Base-by-base conservation (phyloP, 73 alveolate species). In the Paramecium caudatum region DNA sequence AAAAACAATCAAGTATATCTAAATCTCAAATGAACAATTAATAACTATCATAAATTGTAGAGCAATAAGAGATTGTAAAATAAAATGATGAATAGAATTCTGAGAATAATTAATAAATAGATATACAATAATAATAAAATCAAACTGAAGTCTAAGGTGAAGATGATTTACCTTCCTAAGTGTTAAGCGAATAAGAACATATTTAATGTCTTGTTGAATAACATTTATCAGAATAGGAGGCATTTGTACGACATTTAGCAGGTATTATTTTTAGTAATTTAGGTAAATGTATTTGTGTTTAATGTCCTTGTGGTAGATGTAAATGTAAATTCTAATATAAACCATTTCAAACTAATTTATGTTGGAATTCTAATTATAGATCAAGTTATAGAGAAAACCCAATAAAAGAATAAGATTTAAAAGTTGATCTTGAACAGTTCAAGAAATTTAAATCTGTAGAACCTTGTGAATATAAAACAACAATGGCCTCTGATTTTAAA, bases 241-340 rank as follows among this genome's bases (percentile, higher is more conserved):
- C 25, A 36, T 74, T 19, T 23, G 47, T 74, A 19, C 19, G 32
- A 8, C 88, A 74, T 74, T 45, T 74, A 17, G 43, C 88, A 16
- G 88, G 88, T 55, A 23, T 23, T 55, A 55, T 21, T 3, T 55
- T 10, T 12, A 27, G 37, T 9, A 55, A 21, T 19, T 55, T 55
- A 55, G 80, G 80, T 9, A 74, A 74, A 74, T 74, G 88, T 74
- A 74, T 74, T 39, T 74, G 88, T 13, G 88, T 74, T 0, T 43
- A 74, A 45, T 74, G 88, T 41, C 88, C 88, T n/a, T 74, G 88
- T 74, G 88, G 88, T n/a, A 37, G 88, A 74, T 74, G 88, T n/a
- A 74, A 45, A 41, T 74, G 88, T 21, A 37, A 74, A 74, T 74
- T 27, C 32, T 41, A 37, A 41, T 45, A 74, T 74, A 30, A 19